phyloP scores from a whole-genome alignment of 371 early-diverging fungal genomes.

The Entomophthora muscae region DNA sequence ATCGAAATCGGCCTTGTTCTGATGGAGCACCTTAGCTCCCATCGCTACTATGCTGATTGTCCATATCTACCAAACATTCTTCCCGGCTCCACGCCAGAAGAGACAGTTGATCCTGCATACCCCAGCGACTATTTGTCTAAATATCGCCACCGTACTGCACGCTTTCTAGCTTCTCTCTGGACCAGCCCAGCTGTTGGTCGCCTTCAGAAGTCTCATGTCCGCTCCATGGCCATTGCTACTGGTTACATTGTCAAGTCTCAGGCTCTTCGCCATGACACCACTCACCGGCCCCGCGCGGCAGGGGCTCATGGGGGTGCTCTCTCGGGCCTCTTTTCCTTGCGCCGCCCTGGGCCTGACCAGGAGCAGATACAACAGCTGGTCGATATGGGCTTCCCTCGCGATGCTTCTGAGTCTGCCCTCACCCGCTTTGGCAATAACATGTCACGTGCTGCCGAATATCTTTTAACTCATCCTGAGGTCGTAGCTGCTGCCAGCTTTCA shows the following conservation, averaged over 20 bases:
- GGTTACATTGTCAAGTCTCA: constrained; percentile 51
- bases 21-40: background rate
- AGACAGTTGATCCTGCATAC: background rate
- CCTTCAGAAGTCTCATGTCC: constrained; percentile 14
- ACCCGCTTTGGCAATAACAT: constrained; percentile 61
- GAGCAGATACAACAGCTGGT: constrained; percentile 48
- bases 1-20: background rate
- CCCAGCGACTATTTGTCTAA: background rate
- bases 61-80: background rate
- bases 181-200: constrained; percentile 5
- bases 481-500: constrained; percentile 8
- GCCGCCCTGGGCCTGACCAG: constrained; percentile 19
- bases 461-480: constrained; percentile 54
- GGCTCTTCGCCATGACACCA: constrained; percentile 20
- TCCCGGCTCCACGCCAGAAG: background rate
- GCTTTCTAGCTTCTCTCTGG: background rate
- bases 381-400: constrained; percentile 82
- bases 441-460: constrained; percentile 72
- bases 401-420: constrained; percentile 64
- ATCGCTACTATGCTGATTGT: background rate
- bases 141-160: background rate
- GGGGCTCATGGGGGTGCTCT: constrained; percentile 8
- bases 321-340: constrained; percentile 15
- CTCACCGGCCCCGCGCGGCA: background rate
- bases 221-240: constrained; percentile 31